Conservation (phyloP, 345 rosid genomes). For the Populus alba region DNA sequence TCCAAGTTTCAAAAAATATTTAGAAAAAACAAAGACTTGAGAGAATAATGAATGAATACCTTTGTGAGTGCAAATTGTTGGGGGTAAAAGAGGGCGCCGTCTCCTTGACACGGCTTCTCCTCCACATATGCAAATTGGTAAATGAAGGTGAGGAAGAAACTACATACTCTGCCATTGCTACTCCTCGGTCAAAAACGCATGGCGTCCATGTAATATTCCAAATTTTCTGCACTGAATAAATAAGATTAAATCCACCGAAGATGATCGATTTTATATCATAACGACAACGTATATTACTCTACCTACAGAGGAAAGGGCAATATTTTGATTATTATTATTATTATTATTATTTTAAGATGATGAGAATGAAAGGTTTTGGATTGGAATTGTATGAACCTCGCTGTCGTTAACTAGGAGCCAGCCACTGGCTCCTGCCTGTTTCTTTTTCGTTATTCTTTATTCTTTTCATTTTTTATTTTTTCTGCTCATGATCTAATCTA, state of each 20-base stretch:
- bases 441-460: too few relatives aligned
- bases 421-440: too few relatives aligned
- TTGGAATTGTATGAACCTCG: conserved; percentile 32
- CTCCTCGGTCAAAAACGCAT: conserved; percentile 28
- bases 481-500: too few relatives aligned
- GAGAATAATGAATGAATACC: too few relatives aligned
- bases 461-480: too few relatives aligned
- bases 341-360: too few relatives aligned
- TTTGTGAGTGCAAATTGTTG: too few relatives aligned
- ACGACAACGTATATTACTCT: too few relatives aligned
- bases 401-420: too few relatives aligned
- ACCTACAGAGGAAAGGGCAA: too few relatives aligned
- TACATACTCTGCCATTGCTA: conserved; percentile 50
- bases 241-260: background rate
- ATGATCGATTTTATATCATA: background rate
- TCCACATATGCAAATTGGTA: conserved; percentile 42
- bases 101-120: conserved; percentile 18
- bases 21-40: too few relatives aligned
- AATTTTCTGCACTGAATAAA: background rate
- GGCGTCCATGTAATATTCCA: background rate
- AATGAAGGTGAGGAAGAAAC: conserved; percentile 36
- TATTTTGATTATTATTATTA: too few relatives aligned
- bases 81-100: background rate
- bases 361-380: conserved; percentile 5
- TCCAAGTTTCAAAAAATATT: background rate